Percentiles rank a stretch among this genome's conserved stretches.
Evolutionary conservation across 768 basidiomycete species (phyloP).

Genomic region (Coprinopsis marcescibilis): DNA sequence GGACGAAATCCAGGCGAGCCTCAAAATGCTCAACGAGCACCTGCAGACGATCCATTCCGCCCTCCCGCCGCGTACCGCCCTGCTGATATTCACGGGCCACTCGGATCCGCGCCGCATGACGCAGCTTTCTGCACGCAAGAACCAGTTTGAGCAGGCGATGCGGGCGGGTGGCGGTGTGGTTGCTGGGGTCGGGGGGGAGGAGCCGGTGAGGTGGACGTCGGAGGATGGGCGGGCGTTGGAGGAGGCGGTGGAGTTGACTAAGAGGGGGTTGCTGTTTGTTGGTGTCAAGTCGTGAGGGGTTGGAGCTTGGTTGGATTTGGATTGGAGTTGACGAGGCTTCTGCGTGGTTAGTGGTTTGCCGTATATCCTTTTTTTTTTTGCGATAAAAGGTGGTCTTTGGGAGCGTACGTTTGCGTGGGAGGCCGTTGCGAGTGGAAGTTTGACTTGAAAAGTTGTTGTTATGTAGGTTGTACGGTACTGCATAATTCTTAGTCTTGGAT

Average conservation of each 20-base stretch:
- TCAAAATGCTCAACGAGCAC: conserved; percentile 52
- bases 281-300: conserved; percentile 48
- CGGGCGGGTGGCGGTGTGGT: conserved; percentile 53
- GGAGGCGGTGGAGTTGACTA: conserved; percentile 71
- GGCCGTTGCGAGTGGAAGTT: no score
- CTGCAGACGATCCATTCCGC: conserved; percentile 57
- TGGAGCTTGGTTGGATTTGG: no score
- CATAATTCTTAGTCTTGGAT: no score
- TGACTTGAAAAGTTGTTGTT: no score
- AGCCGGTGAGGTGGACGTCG: conserved; percentile 62
- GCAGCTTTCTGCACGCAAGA: conserved; percentile 61
- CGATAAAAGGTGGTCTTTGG: no score
- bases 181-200: conserved; percentile 19
- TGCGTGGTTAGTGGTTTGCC: no score
- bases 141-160: conserved; percentile 63
- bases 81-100: conserved; percentile 86
- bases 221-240: conserved; percentile 76
- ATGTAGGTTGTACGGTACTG: no score
- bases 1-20: conserved; percentile 28
- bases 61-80: conserved; percentile 73
- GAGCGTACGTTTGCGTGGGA: no score
- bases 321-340: no score
- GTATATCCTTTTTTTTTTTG: no score
- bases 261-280: conserved; percentile 80
- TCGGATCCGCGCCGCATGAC: conserved; percentile 83